Percentiles rank a stretch among this genome's conserved stretches.
Evolutionary conservation across 805 yeast genomes (phyloP).

Genomic region (Pachysolen tannophilus): DNA sequence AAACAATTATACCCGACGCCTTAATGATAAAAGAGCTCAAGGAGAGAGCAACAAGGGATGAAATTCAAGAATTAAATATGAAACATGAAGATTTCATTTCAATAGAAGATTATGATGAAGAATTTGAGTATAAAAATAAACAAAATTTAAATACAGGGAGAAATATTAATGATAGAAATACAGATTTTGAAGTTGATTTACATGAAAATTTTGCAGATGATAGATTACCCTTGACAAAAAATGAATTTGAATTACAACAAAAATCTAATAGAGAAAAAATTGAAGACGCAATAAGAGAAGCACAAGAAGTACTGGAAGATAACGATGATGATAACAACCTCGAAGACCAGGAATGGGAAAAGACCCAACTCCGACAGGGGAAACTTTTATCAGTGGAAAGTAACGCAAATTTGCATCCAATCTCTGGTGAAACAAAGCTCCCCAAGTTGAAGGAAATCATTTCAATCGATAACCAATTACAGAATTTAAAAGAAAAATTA

Average conservation of each 20-base stretch:
- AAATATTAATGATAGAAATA: slow-evolving; percentile 8
- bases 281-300: slow-evolving; percentile 26
- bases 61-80: slow-evolving; percentile 4
- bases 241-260: slow-evolving; percentile 19
- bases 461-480: too few species aligned
- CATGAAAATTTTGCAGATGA: slow-evolving; percentile 18
- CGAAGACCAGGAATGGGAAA: too few species aligned
- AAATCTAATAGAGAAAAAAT: slow-evolving; percentile 21
- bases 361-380: too few species aligned
- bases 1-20: slow-evolving; percentile 13
- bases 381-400: too few species aligned
- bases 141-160: slow-evolving; percentile 1
- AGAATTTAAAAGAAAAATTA: too few species aligned
- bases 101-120: slow-evolving; percentile 10
- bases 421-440: too few species aligned
- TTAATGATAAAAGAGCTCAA: slow-evolving; percentile 14
- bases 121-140: slow-evolving; percentile 4
- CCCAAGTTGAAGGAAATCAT: too few species aligned
- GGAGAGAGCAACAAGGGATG: slow-evolving; percentile 14
- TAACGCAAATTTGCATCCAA: too few species aligned
- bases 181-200: slow-evolving; percentile 13
- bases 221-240: slow-evolving; percentile 20
- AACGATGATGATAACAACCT: slow-evolving; percentile 10
- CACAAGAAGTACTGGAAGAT: slow-evolving; percentile 21
- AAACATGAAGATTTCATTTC: slow-evolving; percentile 4